Evolutionary conservation across 148 eudicot species (phyloP), one percentile per base, ranked within the genome.

Genomic region (Rhododendron henanense): DNA sequence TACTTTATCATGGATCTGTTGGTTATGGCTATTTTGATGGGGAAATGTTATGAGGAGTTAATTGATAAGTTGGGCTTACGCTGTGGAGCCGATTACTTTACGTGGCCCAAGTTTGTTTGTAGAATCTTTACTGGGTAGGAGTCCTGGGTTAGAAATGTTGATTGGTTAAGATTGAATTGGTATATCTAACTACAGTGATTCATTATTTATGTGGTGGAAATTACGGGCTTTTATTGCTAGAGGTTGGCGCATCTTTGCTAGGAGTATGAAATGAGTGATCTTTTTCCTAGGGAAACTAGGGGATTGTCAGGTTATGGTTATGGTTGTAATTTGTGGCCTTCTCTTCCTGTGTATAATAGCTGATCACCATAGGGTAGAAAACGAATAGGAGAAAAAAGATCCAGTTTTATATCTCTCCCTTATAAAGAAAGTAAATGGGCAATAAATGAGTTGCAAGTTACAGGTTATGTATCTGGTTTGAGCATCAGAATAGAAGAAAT

Each of bases 1-100:
- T 31, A 71, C 76, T 71, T 71, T 71, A 0, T 71, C 39, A 51
- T 51, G 65, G 65, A 81, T 50, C 83, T 81, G 63, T 78, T 78
- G 23, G 44, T 53, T 50, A 35, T 5, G 23, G 83, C 35, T 81
- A 50, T 51, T 81, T 51, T 81, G 63, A 51, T 53, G 65, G 61
- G 65, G 33, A 53, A 81, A 25, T 81, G 83, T 19, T 35, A 5
- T 67, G 33, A 2, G 15, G 28, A 55, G 7, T 61, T 8, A n/a
- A 65, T 23, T 65, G 31, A 8, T n/a, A 65, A 61, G 28, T 23
- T 21, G 10, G n/a, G 69, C 28, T 21, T 21, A 61, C 28, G 10
- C 25, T 61, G 10, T 61, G 65, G 7, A 18, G n/a, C n/a, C 25
- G 7, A 61, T 61, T 61, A 61, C 10, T 21, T 61, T 61, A 23